Evolutionary conservation across 2,329 filamentous ascomycete genomes (phyloP).

Genomic region (Venturia oleaginea): DNA sequence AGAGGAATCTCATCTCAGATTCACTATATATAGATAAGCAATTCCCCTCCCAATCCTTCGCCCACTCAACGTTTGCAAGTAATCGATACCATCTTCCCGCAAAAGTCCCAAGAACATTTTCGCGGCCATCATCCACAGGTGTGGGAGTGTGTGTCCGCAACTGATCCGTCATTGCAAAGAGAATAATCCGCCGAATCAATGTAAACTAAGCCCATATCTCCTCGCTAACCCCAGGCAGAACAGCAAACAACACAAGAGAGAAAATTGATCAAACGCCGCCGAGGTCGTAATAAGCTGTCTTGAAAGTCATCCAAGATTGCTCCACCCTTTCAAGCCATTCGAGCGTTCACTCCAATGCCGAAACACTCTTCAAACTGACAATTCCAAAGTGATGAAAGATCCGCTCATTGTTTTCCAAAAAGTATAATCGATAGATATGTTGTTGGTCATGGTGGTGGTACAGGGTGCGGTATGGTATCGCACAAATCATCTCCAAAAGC

Average conservation of each 20-base stretch:
- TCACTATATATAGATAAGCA: background rate
- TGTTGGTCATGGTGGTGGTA: background rate
- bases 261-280: background rate
- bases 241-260: background rate
- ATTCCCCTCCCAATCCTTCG: background rate
- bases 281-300: background rate
- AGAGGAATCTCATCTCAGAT: background rate
- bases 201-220: background rate
- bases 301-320: background rate
- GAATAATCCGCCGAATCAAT: background rate
- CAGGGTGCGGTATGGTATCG: background rate
- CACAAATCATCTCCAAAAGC: background rate
- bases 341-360: background rate
- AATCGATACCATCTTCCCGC: background rate
- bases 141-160: background rate
- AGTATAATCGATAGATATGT: background rate
- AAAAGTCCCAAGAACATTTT: background rate
- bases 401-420: background rate
- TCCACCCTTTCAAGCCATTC: background rate
- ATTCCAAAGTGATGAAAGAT: background rate
- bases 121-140: background rate
- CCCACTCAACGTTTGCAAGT: background rate
- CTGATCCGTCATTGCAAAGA: background rate
- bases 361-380: background rate
- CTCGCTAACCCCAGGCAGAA: background rate